Percentiles rank a stretch among this genome's conserved stretches.
phyloP scores from a whole-genome alignment of 495 filamentous ascomycete genomes.

The Oleoguttula mirabilis region DNA sequence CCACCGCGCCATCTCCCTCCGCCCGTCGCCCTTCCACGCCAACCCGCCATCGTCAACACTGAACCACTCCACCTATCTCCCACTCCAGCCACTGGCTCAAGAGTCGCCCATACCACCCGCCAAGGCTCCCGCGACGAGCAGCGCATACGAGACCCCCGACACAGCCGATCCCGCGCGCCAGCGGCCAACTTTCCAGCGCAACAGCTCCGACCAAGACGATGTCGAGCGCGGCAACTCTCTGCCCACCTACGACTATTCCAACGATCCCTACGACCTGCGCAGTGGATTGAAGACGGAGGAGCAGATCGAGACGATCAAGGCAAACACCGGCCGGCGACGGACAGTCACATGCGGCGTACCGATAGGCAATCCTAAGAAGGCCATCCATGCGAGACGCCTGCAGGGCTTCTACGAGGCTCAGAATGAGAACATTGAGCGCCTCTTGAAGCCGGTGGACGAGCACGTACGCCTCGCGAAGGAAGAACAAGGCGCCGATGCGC shows the following conservation, averaged over 20 bases:
- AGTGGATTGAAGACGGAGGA: slow-evolving; percentile 62
- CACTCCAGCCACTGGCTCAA: neutral
- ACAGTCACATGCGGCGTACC: slow-evolving; percentile 35
- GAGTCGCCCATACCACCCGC: neutral
- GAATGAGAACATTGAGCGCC: slow-evolving; percentile 82
- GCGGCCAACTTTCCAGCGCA: slow-evolving; percentile 9
- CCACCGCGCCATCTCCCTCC: slow-evolving; percentile 28
- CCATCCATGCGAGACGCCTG: slow-evolving; percentile 47
- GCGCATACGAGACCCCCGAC: slow-evolving; percentile 9
- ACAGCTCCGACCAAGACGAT: slow-evolving; percentile 5
- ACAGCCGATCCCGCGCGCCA: slow-evolving; percentile 10
- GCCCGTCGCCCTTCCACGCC: slow-evolving; percentile 32
- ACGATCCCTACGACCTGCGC: slow-evolving; percentile 75
- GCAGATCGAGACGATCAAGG: slow-evolving; percentile 69
- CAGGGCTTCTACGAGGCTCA: slow-evolving; percentile 81
- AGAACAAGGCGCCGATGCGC: slow-evolving; percentile 63
- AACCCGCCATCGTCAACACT: slow-evolving; percentile 8
- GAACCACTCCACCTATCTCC: slow-evolving; percentile 8
- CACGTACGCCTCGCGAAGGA: slow-evolving; percentile 64
- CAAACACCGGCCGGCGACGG: slow-evolving; percentile 66
- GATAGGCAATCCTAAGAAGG: slow-evolving; percentile 32
- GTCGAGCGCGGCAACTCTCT: slow-evolving; percentile 54
- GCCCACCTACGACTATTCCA: slow-evolving; percentile 46
- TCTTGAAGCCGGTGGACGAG: slow-evolving; percentile 88
- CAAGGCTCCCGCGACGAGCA: neutral